phyloP scores from a whole-genome alignment of 2,329 filamentous ascomycete genomes.

The Scedosporium apiospermum region DNA sequence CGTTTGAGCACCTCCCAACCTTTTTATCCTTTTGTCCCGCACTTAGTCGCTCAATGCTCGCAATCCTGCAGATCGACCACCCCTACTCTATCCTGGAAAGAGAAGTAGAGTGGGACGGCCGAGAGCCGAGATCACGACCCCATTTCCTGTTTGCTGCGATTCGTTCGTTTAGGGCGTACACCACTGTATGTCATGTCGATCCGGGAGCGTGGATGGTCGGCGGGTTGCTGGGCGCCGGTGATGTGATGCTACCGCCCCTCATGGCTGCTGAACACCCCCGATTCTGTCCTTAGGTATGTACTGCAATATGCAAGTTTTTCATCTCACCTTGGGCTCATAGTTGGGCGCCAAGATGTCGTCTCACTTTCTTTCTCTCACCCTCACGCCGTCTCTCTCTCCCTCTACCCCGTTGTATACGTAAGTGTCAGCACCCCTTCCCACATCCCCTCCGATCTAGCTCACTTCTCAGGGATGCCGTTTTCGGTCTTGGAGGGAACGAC shows the following conservation, averaged over 20 bases:
- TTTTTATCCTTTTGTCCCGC: neutral
- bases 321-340: no score
- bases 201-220: neutral
- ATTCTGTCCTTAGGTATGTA: neutral
- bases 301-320: neutral
- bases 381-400: no score
- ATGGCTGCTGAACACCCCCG: neutral
- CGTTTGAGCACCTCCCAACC: neutral
- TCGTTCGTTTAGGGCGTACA: neutral
- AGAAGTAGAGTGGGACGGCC: neutral
- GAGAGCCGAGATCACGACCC: neutral
- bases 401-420: neutral
- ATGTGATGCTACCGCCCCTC: neutral
- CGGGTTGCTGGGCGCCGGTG: neutral
- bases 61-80: neutral
- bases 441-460: neutral
- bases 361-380: no score
- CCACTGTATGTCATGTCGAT: no score
- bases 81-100: neutral
- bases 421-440: neutral
- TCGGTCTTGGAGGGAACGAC: neutral
- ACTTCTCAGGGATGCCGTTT: neutral
- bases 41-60: neutral
- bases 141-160: neutral
- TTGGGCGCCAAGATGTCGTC: no score